Evolutionary conservation across 2,329 filamentous ascomycete species (phyloP).

Genomic region (Orbilia oligospora): DNA sequence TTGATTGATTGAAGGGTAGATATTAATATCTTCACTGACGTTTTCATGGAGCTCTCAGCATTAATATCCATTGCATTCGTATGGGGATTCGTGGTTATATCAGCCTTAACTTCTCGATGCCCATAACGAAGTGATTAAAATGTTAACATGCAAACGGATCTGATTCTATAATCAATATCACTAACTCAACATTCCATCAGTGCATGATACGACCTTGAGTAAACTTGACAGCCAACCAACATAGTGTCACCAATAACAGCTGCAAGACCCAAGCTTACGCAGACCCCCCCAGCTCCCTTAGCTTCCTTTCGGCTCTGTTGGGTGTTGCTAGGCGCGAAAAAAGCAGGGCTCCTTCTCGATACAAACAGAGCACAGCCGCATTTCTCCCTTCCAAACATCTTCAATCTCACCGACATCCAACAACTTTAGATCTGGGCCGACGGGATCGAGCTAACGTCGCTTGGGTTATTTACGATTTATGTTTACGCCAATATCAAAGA

Average conservation of each 20-base stretch:
- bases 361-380: conserved; percentile 47
- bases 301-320: conserved; percentile 31
- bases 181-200: background rate
- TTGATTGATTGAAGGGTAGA: conserved; percentile 1
- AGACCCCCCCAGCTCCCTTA: conserved; percentile 24
- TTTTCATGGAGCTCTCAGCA: conserved; percentile 11
- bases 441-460: conserved; percentile 21
- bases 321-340: conserved; percentile 53
- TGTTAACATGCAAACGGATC: no score
- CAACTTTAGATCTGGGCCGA: conserved; percentile 20
- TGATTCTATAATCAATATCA: background rate
- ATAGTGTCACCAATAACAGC: conserved; percentile 37
- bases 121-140: background rate
- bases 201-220: background rate
- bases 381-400: conserved; percentile 37
- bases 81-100: no score
- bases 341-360: conserved; percentile 30
- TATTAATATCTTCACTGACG: conserved; percentile 23
- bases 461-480: conserved; percentile 31
- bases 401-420: conserved; percentile 35
- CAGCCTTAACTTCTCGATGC: background rate
- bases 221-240: background rate
- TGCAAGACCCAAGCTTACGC: conserved; percentile 39
- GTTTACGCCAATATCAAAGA: conserved; percentile 14
- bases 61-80: background rate